phyloP scores from a whole-genome alignment of 1,139 yeast species.

The Debaryomyces coudertii region DNA sequence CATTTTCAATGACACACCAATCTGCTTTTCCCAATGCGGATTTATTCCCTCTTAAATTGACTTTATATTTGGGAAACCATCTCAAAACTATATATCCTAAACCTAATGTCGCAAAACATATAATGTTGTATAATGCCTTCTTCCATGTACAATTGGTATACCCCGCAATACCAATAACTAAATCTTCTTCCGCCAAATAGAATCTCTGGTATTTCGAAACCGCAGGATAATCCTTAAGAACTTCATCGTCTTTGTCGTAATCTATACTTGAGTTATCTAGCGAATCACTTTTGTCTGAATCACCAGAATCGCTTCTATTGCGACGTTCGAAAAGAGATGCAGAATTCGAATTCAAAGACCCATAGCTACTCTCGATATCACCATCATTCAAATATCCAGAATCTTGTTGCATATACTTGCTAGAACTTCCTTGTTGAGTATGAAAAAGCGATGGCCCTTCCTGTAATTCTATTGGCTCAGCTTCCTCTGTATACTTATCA shows the following conservation, averaged over 20 bases:
- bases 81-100: slow-evolving; percentile 70
- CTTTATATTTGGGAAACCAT: slow-evolving; percentile 83
- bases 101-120: slow-evolving; percentile 69
- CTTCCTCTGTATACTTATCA: slow-evolving; percentile 47
- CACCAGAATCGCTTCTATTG: slow-evolving; percentile 33
- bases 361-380: slow-evolving; percentile 27
- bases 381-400: slow-evolving; percentile 19
- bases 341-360: slow-evolving; percentile 32
- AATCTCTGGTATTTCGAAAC: slow-evolving; percentile 68
- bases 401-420: slow-evolving; percentile 1
- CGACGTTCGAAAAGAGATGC: slow-evolving; percentile 30
- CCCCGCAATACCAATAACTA: slow-evolving; percentile 93
- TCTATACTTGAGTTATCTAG: slow-evolving; percentile 18
- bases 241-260: slow-evolving; percentile 33
- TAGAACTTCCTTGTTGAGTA: slow-evolving; percentile 1
- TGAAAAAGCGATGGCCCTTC: slow-evolving; percentile 11
- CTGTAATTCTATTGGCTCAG: slow-evolving; percentile 8
- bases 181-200: slow-evolving; percentile 93
- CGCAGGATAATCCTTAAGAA: slow-evolving; percentile 47
- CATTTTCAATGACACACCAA: slow-evolving; percentile 94
- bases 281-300: slow-evolving; percentile 27
- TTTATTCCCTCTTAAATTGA: slow-evolving; percentile 65
- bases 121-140: slow-evolving; percentile 48
- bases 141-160: slow-evolving; percentile 60
- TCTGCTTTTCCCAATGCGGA: slow-evolving; percentile 80